Base-by-base conservation (phyloP, 2,329 filamentous ascomycete genomes). In the Aureobasidium sp. region DNA sequence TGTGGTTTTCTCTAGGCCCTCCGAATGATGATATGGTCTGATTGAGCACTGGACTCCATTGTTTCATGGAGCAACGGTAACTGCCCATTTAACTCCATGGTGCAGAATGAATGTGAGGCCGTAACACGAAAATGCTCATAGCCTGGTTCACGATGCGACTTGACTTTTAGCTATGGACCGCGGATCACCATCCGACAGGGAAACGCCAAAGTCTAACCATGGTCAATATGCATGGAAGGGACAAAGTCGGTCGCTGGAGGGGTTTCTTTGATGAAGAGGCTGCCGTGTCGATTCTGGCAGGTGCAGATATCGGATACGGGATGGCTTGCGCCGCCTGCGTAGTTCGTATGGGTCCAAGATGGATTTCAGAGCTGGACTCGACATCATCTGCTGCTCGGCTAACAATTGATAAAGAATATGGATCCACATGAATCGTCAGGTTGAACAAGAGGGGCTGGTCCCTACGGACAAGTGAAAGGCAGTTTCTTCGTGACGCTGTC, bases 281-380 rank as follows among this genome's bases (percentile, higher is more conserved):
- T 16, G 39, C 39, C 41, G 53, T 57, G 41, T 57, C 21, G 32
- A 2, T 29, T 47, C 10, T 41, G 54, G 53, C 29, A 39, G 21
- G 29, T 48, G 32, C 54, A 11, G 54, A 25, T 14, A 25, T 48
- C 29, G 25, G 11, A 30, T 48, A 37, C 54, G 53, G 39, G 36
- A 57, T 59, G 42, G 42, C 54, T 59, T 59, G 54, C 54, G 54
- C 54, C 54, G 39, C 54, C 30, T 58, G 32, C 54, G 54, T 48
- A 48, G 45, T 29, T n/a, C 30, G 27, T 48, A 37, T 37, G 54
- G 30, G 27, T 21, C 36, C 29, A 44, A 45, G 21, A 25, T 45
- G 41, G 39, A 36, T 11, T 16, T 36, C 44, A 48, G 45, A 57
- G 36, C 39, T 45, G 39, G 7, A 30, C 53, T 57, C n/a, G 39